phyloP scores from a whole-genome alignment of 2,329 filamentous ascomycete genomes.

The Coniella vitis region DNA sequence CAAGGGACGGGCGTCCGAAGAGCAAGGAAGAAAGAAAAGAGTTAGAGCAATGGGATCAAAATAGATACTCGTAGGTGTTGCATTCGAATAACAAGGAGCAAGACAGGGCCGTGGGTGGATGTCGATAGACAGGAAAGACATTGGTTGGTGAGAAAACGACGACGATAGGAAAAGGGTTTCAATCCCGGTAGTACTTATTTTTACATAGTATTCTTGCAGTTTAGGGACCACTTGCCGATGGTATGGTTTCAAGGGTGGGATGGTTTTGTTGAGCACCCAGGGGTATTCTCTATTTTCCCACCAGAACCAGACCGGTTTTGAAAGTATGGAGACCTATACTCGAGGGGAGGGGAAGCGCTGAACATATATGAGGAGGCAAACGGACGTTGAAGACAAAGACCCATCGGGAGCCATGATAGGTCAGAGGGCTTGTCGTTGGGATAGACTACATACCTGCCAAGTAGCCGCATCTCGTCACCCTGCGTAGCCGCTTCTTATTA shows the following conservation, averaged over 20 bases:
- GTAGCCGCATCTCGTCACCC: constrained; percentile 17
- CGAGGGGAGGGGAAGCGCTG: background rate
- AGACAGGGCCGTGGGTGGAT: constrained; percentile 1
- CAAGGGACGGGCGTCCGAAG: too few relatives aligned
- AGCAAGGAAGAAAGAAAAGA: too few relatives aligned
- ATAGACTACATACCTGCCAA: constrained; percentile 16
- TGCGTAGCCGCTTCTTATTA: constrained; percentile 14
- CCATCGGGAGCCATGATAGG: background rate
- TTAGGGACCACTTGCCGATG: too few relatives aligned
- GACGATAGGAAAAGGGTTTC: too few relatives aligned
- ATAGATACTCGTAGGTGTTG: constrained; percentile 4
- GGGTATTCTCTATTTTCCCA: too few relatives aligned
- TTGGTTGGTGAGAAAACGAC: too few relatives aligned
- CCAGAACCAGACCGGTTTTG: too few relatives aligned
- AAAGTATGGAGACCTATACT: too few relatives aligned
- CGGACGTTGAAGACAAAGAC: background rate
- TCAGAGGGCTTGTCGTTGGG: constrained; percentile 15
- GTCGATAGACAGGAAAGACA: background rate
- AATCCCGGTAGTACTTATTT: too few relatives aligned
- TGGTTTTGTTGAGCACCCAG: background rate
- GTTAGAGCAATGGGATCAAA: background rate
- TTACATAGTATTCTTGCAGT: too few relatives aligned
- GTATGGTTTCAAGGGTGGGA: too few relatives aligned
- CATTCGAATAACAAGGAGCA: background rate
- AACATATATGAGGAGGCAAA: background rate